These are phyloP conservation scores for Aegilops bicornis DNA, from an alignment of 176 grass and related monocot genomes.

Conservation along the genomic window DNA sequence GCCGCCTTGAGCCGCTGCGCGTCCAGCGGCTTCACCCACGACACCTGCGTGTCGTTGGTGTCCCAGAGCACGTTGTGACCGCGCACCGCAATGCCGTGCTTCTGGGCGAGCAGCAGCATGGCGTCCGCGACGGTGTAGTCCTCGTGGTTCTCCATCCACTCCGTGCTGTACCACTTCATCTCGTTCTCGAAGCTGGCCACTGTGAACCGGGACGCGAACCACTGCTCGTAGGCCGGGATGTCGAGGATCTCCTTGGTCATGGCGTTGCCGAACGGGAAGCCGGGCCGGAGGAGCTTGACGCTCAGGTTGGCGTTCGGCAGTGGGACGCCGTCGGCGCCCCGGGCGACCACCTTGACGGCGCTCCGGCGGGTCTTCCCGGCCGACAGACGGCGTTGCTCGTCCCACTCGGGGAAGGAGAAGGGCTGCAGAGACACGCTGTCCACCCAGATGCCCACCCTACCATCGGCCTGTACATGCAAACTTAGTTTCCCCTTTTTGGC, in stretches of 20 bases:
- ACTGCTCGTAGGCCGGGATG: slow-evolving; percentile 60
- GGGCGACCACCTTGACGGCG: slow-evolving; percentile 18
- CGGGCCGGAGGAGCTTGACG: slow-evolving; percentile 30
- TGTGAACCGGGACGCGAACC: slow-evolving; percentile 78
- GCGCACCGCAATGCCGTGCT: slow-evolving; percentile 37
- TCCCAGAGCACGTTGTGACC: slow-evolving; percentile 95
- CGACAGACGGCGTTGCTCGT: slow-evolving; percentile 32
- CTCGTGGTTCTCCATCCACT: slow-evolving; percentile 34
- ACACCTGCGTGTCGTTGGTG: slow-evolving; percentile 43
- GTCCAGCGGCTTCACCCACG: slow-evolving; percentile 28
- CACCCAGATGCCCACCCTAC: slow-evolving; percentile 58
- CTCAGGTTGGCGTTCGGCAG: slow-evolving; percentile 39
- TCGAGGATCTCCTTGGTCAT: slow-evolving; percentile 50
- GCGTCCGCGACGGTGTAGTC: slow-evolving; percentile 55
- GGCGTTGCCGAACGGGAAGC: slow-evolving; percentile 74
- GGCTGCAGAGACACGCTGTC: slow-evolving; percentile 83
- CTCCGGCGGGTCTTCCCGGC: slow-evolving; percentile 36
- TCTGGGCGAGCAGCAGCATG: slow-evolving; percentile 55
- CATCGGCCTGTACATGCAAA: slow-evolving; percentile 36
- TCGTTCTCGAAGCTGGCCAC: slow-evolving; percentile 97
- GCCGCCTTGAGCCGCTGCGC: slow-evolving; percentile 43
- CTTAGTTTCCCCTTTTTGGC: background rate
- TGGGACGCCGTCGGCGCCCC: slow-evolving; percentile 24
- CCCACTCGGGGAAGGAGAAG: slow-evolving; percentile 79
- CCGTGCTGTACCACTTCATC: slow-evolving; percentile 92